Conservation (phyloP, 2,329 filamentous ascomycete genomes). For the Ampelomyces quisqualis region DNA sequence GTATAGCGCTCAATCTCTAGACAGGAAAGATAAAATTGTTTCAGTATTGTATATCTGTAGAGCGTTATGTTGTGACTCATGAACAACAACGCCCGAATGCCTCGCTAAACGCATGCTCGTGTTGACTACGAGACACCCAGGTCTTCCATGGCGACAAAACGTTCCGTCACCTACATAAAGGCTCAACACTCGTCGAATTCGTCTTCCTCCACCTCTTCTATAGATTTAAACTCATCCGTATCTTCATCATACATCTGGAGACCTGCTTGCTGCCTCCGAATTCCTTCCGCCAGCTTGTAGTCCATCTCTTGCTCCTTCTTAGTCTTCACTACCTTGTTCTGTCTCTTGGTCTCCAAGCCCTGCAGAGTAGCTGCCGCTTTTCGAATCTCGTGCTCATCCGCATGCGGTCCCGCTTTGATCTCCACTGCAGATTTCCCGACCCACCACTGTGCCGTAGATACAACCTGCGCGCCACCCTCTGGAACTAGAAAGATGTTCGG, state of each 20-base stretch:
- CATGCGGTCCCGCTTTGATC: constrained; percentile 14
- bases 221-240: not conserved
- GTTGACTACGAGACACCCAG: no score
- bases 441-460: constrained; percentile 17
- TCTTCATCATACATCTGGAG: constrained; percentile 2
- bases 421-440: constrained; percentile 6
- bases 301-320: constrained; percentile 4
- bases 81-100: no score
- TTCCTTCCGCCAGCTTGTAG: constrained; percentile 12
- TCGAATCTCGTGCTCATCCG: constrained; percentile 6
- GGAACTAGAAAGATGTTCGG: constrained; percentile 6
- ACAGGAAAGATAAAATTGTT: no score
- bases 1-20: no score
- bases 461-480: not conserved
- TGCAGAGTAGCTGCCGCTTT: not conserved
- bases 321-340: not conserved
- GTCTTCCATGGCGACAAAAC: no score
- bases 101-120: no score
- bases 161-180: not conserved
- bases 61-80: no score
- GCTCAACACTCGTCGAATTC: not conserved
- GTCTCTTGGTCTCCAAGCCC: constrained; percentile 4
- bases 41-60: no score
- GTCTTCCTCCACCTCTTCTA: not conserved
- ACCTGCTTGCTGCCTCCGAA: constrained; percentile 5